These are phyloP conservation scores for Pichia thaimueangensis DNA, from an alignment of 805 yeast species.

Conservation along the genomic window DNA sequence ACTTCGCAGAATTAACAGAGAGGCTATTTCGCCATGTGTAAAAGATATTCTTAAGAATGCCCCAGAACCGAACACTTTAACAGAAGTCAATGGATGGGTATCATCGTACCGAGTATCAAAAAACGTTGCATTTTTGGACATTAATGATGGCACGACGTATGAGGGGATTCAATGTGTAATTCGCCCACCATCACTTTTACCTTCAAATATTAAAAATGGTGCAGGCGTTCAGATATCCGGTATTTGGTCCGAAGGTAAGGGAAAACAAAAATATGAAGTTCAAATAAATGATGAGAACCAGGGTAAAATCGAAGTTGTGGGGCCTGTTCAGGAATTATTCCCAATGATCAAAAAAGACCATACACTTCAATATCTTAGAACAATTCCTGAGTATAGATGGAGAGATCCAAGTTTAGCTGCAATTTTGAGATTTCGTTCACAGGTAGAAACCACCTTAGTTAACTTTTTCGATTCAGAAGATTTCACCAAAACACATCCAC, in stretches of 20 bases:
- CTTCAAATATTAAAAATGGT: conserved; percentile 34
- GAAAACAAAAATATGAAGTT: conserved; percentile 50
- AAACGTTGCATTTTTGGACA: conserved; percentile 71
- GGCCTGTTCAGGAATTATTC: conserved; percentile 55
- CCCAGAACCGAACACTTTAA: conserved; percentile 30
- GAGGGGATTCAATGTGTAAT: conserved; percentile 51
- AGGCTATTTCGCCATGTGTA: conserved; percentile 22
- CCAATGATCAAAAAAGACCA: conserved; percentile 83
- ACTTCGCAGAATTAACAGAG: too few species aligned
- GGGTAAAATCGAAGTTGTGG: conserved; percentile 41
- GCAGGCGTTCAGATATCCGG: conserved; percentile 27
- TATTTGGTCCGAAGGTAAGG: conserved; percentile 37
- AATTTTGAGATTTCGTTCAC: conserved; percentile 66
- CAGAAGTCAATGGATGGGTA: conserved; percentile 66
- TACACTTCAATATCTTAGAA: conserved; percentile 58
- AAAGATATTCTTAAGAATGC: conserved; percentile 29
- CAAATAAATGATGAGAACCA: conserved; percentile 30
- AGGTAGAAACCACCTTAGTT: conserved; percentile 46
- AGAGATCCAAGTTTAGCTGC: conserved; percentile 61
- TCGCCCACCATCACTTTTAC: conserved; percentile 31
- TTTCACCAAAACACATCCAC: conserved; percentile 76
- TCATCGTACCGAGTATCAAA: conserved; percentile 66
- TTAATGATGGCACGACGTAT: conserved; percentile 69
- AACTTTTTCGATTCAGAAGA: conserved; percentile 47
- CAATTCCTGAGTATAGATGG: conserved; percentile 73